Percentiles rank a stretch among this genome's conserved stretches.
Conservation (phyloP, 495 filamentous ascomycete genomes). For the Podospora appendiculata region DNA sequence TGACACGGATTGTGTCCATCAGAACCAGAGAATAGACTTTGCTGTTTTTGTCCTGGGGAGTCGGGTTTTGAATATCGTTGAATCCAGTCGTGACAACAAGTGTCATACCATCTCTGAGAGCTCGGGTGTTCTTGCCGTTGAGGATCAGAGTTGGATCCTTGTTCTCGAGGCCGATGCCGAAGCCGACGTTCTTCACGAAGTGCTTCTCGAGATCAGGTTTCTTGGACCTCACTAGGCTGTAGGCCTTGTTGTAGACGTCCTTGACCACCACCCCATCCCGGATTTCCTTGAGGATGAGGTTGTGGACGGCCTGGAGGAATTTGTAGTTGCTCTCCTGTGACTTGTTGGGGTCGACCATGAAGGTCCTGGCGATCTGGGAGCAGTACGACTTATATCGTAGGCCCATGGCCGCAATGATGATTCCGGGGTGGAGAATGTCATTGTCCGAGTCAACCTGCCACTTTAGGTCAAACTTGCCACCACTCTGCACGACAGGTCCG, state of each 20-base stretch:
- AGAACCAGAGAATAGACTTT: slow-evolving; percentile 82
- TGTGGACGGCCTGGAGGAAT: slow-evolving; percentile 78
- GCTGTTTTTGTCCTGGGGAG: slow-evolving; percentile 77
- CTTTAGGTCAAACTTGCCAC: slow-evolving; percentile 87
- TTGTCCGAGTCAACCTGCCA: slow-evolving; percentile 66
- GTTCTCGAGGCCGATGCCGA: slow-evolving; percentile 86
- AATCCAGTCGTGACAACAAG: slow-evolving; percentile 82
- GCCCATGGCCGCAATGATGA: slow-evolving; percentile 86
- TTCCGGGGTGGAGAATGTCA: slow-evolving; percentile 81
- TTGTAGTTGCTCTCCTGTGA: slow-evolving; percentile 91
- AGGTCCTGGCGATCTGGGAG: slow-evolving; percentile 83
- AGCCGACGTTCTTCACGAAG: slow-evolving; percentile 83
- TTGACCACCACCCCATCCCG: slow-evolving; percentile 81
- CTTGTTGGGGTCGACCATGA: slow-evolving; percentile 93
- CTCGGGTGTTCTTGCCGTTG: slow-evolving; percentile 73
- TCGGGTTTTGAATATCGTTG: slow-evolving; percentile 74
- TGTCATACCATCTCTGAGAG: slow-evolving; percentile 94
- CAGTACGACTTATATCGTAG: slow-evolving; percentile 92
- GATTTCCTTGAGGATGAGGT: slow-evolving; percentile 78
- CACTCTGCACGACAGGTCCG: slow-evolving; percentile 88
- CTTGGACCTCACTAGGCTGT: slow-evolving; percentile 67
- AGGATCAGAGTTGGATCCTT: slow-evolving; percentile 74
- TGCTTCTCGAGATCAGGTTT: slow-evolving; percentile 92
- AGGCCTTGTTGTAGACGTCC: slow-evolving; percentile 85
- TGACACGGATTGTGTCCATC: slow-evolving; percentile 87